A percentile compares a stretch with the other conserved stretches of the same genome.
Conservation (phyloP, 345 rosid species). For the Arabis alpina region DNA sequence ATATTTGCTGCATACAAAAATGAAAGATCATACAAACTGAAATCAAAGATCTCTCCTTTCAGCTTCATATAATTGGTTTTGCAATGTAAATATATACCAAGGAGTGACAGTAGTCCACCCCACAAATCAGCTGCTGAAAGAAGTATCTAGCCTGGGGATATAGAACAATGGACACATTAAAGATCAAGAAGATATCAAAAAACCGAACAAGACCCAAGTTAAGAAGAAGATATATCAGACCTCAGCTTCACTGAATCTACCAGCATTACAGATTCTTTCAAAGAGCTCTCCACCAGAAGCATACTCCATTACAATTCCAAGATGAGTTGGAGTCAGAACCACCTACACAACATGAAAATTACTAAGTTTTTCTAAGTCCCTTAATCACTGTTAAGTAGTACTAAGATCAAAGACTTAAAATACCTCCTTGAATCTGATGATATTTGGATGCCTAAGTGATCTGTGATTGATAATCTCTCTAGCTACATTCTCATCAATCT, state of each 20-base stretch:
- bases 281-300: constrained; percentile 96
- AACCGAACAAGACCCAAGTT: constrained; percentile 17
- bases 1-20: constrained; percentile 70
- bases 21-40: constrained; percentile 12
- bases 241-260: constrained; percentile 97
- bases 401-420: too few relatives aligned
- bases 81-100: too few relatives aligned
- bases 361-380: not conserved
- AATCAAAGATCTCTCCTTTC: not conserved
- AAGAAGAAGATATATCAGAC: constrained; percentile 39
- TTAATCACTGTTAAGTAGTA: not conserved
- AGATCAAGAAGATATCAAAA: constrained; percentile 8
- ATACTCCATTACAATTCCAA: constrained; percentile 90
- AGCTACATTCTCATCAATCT: constrained; percentile 95
- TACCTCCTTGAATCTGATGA: constrained; percentile 92
- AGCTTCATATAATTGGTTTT: too few relatives aligned
- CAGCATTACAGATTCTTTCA: constrained; percentile 82
- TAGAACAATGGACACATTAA: constrained; percentile 1
- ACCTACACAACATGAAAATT: constrained; percentile 47
- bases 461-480: constrained; percentile 96
- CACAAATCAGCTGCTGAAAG: constrained; percentile 91
- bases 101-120: constrained; percentile 78
- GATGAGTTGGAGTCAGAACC: constrained; percentile 82
- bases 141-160: constrained; percentile 79
- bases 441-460: constrained; percentile 89